Percentiles rank a stretch among this genome's conserved stretches.
Evolutionary conservation across 2,329 filamentous ascomycete species (phyloP).

Genomic region (Botrytis galanthina): DNA sequence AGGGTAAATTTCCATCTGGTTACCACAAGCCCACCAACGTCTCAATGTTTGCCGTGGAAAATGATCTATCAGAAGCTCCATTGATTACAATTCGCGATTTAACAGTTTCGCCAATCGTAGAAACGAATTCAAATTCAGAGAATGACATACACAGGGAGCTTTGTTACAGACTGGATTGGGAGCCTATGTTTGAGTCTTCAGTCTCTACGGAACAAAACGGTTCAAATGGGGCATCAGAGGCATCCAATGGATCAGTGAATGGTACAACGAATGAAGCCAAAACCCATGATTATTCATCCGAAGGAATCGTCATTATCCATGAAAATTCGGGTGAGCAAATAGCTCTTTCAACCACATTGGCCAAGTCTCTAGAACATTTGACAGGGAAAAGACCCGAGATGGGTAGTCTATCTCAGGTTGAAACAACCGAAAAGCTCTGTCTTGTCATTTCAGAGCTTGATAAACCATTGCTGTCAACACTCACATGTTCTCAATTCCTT

Average conservation of each 20-base stretch:
- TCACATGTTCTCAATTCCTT: constrained; percentile 44
- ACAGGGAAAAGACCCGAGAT: constrained; percentile 6
- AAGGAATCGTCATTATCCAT: background rate
- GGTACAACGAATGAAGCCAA: background rate
- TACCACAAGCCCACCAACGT: constrained; percentile 41
- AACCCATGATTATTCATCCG: background rate
- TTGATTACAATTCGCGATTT: constrained; percentile 43
- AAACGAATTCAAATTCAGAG: constrained; percentile 37
- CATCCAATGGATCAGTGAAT: background rate
- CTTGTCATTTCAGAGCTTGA: constrained; percentile 50
- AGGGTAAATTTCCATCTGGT: constrained; percentile 29
- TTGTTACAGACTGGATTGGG: constrained; percentile 50
- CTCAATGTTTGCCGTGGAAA: constrained; percentile 41
- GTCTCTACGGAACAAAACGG: constrained; percentile 39
- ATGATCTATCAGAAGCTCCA: constrained; percentile 36
- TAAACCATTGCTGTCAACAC: constrained; percentile 41
- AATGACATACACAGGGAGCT: constrained; percentile 42
- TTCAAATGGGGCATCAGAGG: background rate
- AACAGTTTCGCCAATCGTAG: constrained; percentile 44
- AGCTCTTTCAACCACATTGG: background rate
- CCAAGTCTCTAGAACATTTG: constrained; percentile 1
- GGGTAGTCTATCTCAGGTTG: constrained; percentile 33
- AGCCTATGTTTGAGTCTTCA: constrained; percentile 36
- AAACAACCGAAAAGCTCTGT: constrained; percentile 37
- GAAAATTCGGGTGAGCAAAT: background rate